Base-by-base conservation (phyloP, 2,329 filamentous ascomycete species). In the Pestalotiopsis sp. region DNA sequence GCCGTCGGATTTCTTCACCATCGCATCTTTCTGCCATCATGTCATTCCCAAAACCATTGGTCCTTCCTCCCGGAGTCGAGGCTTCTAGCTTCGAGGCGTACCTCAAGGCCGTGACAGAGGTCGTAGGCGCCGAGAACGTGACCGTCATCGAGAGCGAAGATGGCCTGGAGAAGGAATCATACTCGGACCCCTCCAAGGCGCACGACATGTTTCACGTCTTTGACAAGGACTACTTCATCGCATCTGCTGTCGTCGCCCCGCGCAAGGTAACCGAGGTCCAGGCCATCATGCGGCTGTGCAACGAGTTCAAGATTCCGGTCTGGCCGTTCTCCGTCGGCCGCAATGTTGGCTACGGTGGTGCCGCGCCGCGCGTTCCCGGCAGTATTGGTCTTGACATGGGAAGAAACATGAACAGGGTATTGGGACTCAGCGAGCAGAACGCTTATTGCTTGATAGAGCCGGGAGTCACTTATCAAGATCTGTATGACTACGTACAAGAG, bases 381-480 rank as follows among this genome's bases (percentile, higher is more conserved):
- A 82, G 81, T n/a, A 78, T 88, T 0, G 82, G 83, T 3, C 67
- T 88, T 20, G 84, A 88, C 70, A 79, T 88, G 23, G 86, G 86
- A 4, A 81, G 77, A 57, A 79, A 84, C 52, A 87, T 89, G 86
- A 84, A 85, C 73, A 82, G 80, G 71, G 80, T 89, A 7, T 73
- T 89, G 9, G 80, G 86, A 57, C 82, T 89, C 17, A 83, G 86
- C 72, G 80, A 79, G 0, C 82, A 85, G n/a, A 82, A 82, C 57
- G 84, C 83, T 23, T 86, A 81, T 68, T 84, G 81, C 59, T 75
- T 89, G 1, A 80, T 89, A 3, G 86, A 89, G 74, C 87, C 87
- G 0, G 87, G 87, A 1, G 87, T 89, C 0, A 85, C 86, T 0
- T 89, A 84, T 72, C 82, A 83, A 66, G 81, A 81, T 39, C 77